Evolutionary conservation across 345 rosid species (phyloP).

Genomic region (Lepidium didymum): DNA sequence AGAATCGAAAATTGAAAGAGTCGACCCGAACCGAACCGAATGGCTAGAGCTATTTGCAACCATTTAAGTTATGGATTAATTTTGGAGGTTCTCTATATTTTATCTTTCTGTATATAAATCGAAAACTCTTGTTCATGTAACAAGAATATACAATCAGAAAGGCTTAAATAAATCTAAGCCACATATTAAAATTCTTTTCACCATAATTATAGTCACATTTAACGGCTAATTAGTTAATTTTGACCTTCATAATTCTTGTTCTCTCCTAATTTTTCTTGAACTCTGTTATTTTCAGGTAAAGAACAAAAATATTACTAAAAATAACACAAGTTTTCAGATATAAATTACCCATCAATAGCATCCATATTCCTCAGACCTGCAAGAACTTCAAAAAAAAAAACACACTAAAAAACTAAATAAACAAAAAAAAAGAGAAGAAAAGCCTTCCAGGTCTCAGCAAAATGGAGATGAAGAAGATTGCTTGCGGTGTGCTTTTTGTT

Average conservation of each 20-base stretch:
- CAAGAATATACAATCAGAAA: conserved; percentile 2
- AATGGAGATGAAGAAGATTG: conserved; percentile 65
- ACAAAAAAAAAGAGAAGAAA: conserved; percentile 15
- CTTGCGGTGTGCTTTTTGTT: conserved; percentile 40
- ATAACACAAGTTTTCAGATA: background rate
- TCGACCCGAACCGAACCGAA: too few relatives aligned
- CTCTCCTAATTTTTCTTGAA: background rate
- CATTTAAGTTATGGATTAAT: too few relatives aligned
- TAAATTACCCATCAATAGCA: conserved; percentile 1
- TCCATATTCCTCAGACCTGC: conserved; percentile 30
- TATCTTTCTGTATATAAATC: background rate
- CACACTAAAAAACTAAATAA: background rate
- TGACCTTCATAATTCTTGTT: background rate
- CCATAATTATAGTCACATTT: conserved; percentile 11
- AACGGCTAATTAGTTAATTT: conserved; percentile 7
- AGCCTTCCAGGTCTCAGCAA: conserved; percentile 31
- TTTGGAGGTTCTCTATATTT: too few relatives aligned
- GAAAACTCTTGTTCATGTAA: background rate
- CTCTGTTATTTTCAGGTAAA: background rate
- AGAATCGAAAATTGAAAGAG: too few relatives aligned
- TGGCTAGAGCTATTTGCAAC: too few relatives aligned
- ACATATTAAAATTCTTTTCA: background rate
- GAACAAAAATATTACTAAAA: background rate
- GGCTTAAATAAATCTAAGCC: conserved; percentile 16
- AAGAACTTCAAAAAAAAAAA: conserved; percentile 18